Evolutionary conservation across 768 basidiomycete species (phyloP).

Genomic region (Pleurotus eryngii): DNA sequence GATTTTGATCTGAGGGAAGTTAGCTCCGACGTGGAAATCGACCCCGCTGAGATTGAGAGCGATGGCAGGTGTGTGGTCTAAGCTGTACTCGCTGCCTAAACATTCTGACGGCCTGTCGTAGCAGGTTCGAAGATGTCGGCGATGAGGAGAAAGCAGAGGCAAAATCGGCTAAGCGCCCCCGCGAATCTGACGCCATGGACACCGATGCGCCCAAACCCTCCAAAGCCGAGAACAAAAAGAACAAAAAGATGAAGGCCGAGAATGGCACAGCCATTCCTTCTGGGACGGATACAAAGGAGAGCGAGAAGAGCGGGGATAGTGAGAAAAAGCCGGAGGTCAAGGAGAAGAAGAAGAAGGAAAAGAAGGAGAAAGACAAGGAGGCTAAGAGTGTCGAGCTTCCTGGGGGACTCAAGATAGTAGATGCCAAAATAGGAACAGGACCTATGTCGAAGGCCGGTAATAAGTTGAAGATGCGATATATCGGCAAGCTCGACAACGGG

Average conservation of each 20-base stretch:
- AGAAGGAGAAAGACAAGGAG: constrained; percentile 20
- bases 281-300: constrained; percentile 38
- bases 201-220: constrained; percentile 28
- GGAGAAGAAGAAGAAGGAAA: constrained; percentile 21
- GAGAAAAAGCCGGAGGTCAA: constrained; percentile 19
- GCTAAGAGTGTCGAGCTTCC: constrained; percentile 43
- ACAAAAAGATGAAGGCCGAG: constrained; percentile 73
- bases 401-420: constrained; percentile 74
- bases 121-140: constrained; percentile 72
- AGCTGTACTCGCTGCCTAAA: not conserved
- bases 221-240: constrained; percentile 38
- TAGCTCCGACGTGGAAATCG: constrained; percentile 80
- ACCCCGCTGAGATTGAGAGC: constrained; percentile 55
- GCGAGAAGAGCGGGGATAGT: constrained; percentile 39
- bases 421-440: constrained; percentile 79
- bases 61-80: constrained; percentile 45
- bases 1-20: constrained; percentile 70
- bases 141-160: constrained; percentile 31
- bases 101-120: constrained; percentile 18
- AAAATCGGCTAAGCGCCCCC: constrained; percentile 66
- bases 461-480: constrained; percentile 83
- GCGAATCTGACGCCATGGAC: constrained; percentile 49
- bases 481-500: constrained; percentile 82
- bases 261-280: constrained; percentile 31
- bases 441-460: constrained; percentile 84